A percentile compares a stretch with the other conserved stretches of the same genome.
Evolutionary conservation across 2,329 filamentous ascomycete genomes (phyloP).

Genomic region (Diaporthe sp.): DNA sequence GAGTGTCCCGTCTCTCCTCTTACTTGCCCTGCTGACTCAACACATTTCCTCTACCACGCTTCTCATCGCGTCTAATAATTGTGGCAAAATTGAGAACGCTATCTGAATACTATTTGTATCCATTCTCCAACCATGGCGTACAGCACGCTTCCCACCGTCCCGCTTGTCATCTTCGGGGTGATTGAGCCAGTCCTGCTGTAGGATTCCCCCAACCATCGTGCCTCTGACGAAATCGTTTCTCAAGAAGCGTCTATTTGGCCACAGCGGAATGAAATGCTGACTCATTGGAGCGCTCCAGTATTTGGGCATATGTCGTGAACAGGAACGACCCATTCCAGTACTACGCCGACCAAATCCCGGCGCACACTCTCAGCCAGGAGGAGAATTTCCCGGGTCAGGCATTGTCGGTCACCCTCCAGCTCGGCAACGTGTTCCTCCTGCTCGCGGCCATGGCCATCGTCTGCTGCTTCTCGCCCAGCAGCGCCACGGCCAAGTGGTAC

Average conservation of each 20-base stretch:
- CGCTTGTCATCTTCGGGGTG: slow-evolving; percentile 28
- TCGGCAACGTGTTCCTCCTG: slow-evolving; percentile 49
- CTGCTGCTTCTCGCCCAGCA: slow-evolving; percentile 47
- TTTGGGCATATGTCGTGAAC: slow-evolving; percentile 40
- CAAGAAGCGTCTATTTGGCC: neutral
- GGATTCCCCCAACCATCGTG: neutral
- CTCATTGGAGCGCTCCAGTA: slow-evolving; percentile 11
- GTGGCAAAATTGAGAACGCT: neutral
- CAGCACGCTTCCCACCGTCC: slow-evolving; percentile 28
- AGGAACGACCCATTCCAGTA: slow-evolving; percentile 45
- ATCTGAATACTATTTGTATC: neutral
- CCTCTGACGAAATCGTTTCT: neutral
- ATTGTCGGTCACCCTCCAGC: slow-evolving; percentile 44
- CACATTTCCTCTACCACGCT: neutral
- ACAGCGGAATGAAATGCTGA: neutral
- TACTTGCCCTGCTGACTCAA: neutral
- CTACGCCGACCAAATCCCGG: slow-evolving; percentile 46
- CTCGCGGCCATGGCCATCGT: slow-evolving; percentile 47
- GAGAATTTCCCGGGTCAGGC: slow-evolving; percentile 42
- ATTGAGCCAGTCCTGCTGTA: slow-evolving; percentile 24
- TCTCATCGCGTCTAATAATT: neutral
- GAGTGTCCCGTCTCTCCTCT: neutral
- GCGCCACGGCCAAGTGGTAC: slow-evolving; percentile 44
- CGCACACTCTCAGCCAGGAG: slow-evolving; percentile 36
- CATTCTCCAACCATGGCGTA: neutral